A percentile compares a stretch with the other conserved stretches of the same genome.
phyloP scores from a whole-genome alignment of 805 yeast species.

The Tetrapisispora taiwanensis region DNA sequence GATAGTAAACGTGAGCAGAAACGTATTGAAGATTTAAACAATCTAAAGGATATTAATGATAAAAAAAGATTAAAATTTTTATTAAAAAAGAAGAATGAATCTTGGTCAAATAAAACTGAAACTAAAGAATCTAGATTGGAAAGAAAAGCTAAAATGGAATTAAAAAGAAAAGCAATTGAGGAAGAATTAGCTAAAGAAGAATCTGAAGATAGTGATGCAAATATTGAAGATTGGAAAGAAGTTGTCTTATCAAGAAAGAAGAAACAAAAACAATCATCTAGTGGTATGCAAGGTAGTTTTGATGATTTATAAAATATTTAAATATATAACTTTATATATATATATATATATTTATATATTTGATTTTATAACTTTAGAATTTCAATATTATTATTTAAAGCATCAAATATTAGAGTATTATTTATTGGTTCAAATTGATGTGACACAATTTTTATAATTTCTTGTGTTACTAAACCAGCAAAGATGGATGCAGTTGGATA shows the following conservation, averaged over 20 bases:
- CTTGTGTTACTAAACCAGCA: conserved; percentile 86
- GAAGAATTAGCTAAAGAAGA: conserved; percentile 33
- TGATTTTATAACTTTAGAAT: conserved; percentile 29
- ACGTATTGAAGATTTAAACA: conserved; percentile 50
- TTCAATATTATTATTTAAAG: conserved; percentile 43
- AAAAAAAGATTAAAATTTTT: conserved; percentile 35
- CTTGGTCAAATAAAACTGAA: conserved; percentile 72
- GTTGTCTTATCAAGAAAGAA: conserved; percentile 51
- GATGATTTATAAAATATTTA: conserved; percentile 38
- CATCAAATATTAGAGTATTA: conserved; percentile 65
- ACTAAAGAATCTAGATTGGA: conserved; percentile 50
- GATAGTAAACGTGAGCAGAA: conserved; percentile 51
- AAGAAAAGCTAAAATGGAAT: conserved; percentile 52
- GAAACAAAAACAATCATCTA: conserved; percentile 37
- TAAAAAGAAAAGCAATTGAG: conserved; percentile 55
- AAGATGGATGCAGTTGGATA: conserved; percentile 28
- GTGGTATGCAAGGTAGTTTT: conserved; percentile 46
- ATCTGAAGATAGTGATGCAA: conserved; percentile 32
- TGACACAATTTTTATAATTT: conserved; percentile 63
- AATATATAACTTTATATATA: neutral
- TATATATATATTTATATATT: neutral
- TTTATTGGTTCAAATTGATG: conserved; percentile 73
- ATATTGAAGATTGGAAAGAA: conserved; percentile 79
- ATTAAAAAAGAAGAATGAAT: conserved; percentile 42
- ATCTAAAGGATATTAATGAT: conserved; percentile 29